Evolutionary conservation across 257 asterid species (phyloP).

Genomic region (Pogostemon cablin): DNA sequence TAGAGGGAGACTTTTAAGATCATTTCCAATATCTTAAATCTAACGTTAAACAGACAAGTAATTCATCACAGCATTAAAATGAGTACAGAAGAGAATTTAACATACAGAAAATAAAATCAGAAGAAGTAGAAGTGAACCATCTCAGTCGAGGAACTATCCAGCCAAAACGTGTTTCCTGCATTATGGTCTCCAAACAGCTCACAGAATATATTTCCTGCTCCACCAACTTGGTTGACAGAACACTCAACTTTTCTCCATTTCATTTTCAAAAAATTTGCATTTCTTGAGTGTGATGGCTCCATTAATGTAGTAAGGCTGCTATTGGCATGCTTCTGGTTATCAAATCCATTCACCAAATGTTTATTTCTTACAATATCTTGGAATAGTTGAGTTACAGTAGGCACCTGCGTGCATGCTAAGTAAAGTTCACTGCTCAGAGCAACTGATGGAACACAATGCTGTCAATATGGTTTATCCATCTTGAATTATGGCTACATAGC

Average conservation of each 20-base stretch:
- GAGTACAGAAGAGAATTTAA: background rate
- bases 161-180: slow-evolving; percentile 85
- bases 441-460: slow-evolving; percentile 37
- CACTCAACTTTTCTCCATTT: slow-evolving; percentile 77
- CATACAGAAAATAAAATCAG: slow-evolving; percentile 3
- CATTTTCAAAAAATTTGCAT: slow-evolving; percentile 59
- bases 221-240: slow-evolving; percentile 72
- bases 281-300: slow-evolving; percentile 45
- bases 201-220: slow-evolving; percentile 68
- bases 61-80: background rate
- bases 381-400: slow-evolving; percentile 53
- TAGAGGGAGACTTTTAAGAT: background rate
- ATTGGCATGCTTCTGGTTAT: slow-evolving; percentile 40
- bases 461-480: slow-evolving; percentile 18
- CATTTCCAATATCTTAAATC: slow-evolving; percentile 7
- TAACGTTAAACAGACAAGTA: background rate
- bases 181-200: slow-evolving; percentile 63
- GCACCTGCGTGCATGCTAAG: slow-evolving; percentile 94
- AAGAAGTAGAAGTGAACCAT: slow-evolving; percentile 57
- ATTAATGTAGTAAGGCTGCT: slow-evolving; percentile 35
- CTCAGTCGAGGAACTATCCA: slow-evolving; percentile 93
- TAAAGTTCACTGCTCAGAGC: slow-evolving; percentile 87
- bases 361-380: slow-evolving; percentile 51
- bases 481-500: slow-evolving; percentile 3
- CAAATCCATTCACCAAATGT: slow-evolving; percentile 52